Conservation (phyloP, 371 early-diverging fungal species). For the Conidiobolus incongruus region DNA sequence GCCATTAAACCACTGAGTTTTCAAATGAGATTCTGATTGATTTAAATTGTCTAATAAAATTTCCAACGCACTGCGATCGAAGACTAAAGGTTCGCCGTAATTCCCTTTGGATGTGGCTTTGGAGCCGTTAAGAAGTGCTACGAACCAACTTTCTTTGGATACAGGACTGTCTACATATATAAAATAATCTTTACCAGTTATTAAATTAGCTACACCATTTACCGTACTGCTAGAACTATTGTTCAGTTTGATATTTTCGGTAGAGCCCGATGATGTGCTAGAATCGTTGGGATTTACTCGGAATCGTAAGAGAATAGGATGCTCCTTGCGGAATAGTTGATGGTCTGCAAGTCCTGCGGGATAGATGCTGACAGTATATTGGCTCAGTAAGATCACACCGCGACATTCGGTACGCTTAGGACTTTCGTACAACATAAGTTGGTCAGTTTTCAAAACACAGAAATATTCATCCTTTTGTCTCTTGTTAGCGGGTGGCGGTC, state of each 20-base stretch:
- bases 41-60: conserved; percentile 25
- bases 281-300: conserved; percentile 8
- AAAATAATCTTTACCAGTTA: no score
- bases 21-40: conserved; percentile 33
- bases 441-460: conserved; percentile 54
- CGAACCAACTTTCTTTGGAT: conserved; percentile 81
- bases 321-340: conserved; percentile 27
- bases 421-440: conserved; percentile 60
- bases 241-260: no score
- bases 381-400: conserved; percentile 37
- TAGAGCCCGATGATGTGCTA: background rate
- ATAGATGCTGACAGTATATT: conserved; percentile 38
- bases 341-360: conserved; percentile 27
- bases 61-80: conserved; percentile 26
- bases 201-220: no score
- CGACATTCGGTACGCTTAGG: conserved; percentile 60
- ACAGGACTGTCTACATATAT: conserved; percentile 27
- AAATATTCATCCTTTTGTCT: conserved; percentile 30
- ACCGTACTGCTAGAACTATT: no score
- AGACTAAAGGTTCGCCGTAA: conserved; percentile 15
- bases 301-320: conserved; percentile 19
- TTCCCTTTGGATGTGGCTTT: background rate
- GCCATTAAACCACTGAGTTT: conserved; percentile 75
- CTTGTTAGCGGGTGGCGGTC: no score
- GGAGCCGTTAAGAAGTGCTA: conserved; percentile 14